Evolutionary conservation across 495 filamentous ascomycete genomes (phyloP).

Genomic region (Talaromyces wortmannii): DNA sequence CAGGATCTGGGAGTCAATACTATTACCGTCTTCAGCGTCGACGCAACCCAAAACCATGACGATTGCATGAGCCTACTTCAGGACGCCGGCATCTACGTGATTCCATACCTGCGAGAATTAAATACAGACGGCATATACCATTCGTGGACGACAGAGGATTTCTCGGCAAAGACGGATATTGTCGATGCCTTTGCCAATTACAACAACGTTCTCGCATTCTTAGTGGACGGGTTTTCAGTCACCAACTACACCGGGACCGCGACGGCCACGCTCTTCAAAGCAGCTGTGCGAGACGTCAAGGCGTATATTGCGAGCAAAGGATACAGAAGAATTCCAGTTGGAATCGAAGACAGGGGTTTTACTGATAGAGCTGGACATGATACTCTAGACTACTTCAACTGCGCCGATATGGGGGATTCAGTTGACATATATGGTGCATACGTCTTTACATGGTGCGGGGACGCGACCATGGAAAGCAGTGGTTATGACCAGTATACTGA

Average conservation of each 20-base stretch:
- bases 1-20: conserved; percentile 73
- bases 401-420: conserved; percentile 51
- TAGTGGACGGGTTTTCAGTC: conserved; percentile 91
- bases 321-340: conserved; percentile 63
- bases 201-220: conserved; percentile 88
- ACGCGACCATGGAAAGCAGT: conserved; percentile 63
- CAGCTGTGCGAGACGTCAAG: conserved; percentile 91
- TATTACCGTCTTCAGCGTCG: conserved; percentile 87
- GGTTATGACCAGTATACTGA: conserved; percentile 75
- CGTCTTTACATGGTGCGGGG: conserved; percentile 96
- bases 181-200: conserved; percentile 74
- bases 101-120: conserved; percentile 59
- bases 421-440: conserved; percentile 99
- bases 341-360: neutral
- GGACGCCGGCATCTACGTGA: conserved; percentile 88
- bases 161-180: conserved; percentile 48
- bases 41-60: conserved; percentile 69
- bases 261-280: conserved; percentile 89
- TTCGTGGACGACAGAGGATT: neutral
- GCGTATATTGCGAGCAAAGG: conserved; percentile 73
- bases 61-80: conserved; percentile 77
- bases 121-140: neutral
- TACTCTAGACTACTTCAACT: conserved; percentile 79
- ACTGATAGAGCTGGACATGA: conserved; percentile 42
- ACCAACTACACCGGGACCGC: conserved; percentile 69